These are phyloP conservation scores for Syzygium oleosum DNA, from an alignment of 345 rosid species.

Conservation along the genomic window DNA sequence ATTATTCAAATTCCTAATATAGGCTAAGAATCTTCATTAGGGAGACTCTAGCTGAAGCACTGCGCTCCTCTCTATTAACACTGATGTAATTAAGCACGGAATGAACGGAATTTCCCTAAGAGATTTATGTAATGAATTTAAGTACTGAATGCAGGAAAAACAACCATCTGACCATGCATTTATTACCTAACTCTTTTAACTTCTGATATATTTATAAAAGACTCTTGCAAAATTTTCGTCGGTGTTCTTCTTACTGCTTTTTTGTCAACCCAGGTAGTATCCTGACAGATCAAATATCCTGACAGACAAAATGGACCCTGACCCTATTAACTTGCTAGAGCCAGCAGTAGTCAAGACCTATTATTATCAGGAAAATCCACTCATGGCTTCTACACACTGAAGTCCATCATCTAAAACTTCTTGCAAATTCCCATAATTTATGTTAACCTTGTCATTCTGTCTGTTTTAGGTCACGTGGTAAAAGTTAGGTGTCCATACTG, in stretches of 20 bases:
- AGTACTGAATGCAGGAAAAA: neutral
- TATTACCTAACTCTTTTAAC: neutral
- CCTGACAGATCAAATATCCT: neutral
- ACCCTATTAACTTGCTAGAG: neutral
- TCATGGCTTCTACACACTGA: neutral
- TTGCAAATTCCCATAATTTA: neutral
- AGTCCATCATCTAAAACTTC: neutral
- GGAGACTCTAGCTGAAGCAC: neutral
- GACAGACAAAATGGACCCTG: neutral
- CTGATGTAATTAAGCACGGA: neutral
- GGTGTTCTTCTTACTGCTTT: neutral
- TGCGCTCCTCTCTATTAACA: neutral
- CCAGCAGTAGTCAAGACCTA: neutral
- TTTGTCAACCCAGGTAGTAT: neutral
- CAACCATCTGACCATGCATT: neutral
- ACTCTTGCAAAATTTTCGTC: neutral
- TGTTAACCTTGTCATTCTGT: neutral
- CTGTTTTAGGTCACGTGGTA: neutral
- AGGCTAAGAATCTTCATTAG: neutral
- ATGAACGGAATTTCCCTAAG: neutral
- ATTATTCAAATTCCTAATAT: neutral
- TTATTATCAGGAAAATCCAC: neutral
- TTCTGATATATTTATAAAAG: neutral
- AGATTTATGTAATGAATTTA: neutral
- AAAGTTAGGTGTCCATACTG: neutral